Evolutionary conservation across 345 rosid species (phyloP).

Genomic region (Acer negundo): DNA sequence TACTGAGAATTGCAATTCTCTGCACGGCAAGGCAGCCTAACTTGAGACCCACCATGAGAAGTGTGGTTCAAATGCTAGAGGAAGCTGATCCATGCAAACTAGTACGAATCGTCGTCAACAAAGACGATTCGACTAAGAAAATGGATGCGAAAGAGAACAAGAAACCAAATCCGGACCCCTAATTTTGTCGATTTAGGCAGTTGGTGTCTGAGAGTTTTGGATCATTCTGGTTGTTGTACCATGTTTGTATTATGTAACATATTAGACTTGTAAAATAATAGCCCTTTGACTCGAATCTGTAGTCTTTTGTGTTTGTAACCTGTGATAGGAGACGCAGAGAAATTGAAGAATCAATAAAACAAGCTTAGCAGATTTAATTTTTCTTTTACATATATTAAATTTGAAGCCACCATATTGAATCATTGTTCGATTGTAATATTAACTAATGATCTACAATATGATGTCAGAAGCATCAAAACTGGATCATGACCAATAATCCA

Average conservation of each 20-base stretch:
- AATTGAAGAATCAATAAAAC: neutral
- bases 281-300: neutral
- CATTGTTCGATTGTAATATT: neutral
- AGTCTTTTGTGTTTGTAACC: slow-evolving; percentile 5
- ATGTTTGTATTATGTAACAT: slow-evolving; percentile 2
- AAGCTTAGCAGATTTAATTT: neutral
- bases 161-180: slow-evolving; percentile 4
- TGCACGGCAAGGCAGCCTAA: slow-evolving; percentile 65
- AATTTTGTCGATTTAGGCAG: neutral
- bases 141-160: slow-evolving; percentile 18
- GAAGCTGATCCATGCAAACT: slow-evolving; percentile 73
- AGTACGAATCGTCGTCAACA: slow-evolving; percentile 48
- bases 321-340: neutral
- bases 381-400: neutral
- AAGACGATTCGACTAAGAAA: slow-evolving; percentile 35
- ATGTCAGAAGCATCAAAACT: neutral
- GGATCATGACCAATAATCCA: neutral
- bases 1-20: slow-evolving; percentile 67
- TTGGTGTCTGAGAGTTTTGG: neutral
- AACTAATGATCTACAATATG: neutral
- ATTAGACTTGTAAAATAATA: slow-evolving; percentile 16
- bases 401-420: neutral
- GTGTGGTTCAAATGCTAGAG: slow-evolving; percentile 85
- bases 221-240: slow-evolving; percentile 2
- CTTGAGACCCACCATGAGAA: slow-evolving; percentile 78